Evolutionary conservation across 257 asterid species (phyloP), one percentile per base, ranked within the genome.

Genomic region (Plantago major): DNA sequence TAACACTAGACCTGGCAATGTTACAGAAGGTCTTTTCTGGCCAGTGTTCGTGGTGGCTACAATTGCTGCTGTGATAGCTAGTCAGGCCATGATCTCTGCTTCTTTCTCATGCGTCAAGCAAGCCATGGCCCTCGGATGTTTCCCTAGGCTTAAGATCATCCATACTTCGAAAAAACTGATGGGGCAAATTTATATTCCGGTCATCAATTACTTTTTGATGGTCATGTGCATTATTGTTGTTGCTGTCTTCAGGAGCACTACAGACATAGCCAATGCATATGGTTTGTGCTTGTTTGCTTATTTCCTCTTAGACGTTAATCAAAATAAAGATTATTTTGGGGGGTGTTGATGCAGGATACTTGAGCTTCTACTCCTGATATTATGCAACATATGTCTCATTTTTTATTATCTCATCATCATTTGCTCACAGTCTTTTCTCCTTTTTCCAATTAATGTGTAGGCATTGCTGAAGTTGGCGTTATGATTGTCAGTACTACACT

Each of bases 1-100:
- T 73, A 77, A 80, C 72, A 42, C 45, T 42, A 17, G 0, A 57
- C 28, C 58, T 67, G 58, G 12, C 60, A 70, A 55, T 28, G 68
- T 50, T 44, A 43, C 95, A 93, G 97, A 67, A 9, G 62, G 73
- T 62, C 76, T 87, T 43, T 93, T 85, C 87, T 93, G 99, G 99
- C 97, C 99, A 11, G 83, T 89, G 46, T 87, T 89, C 49, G 89
- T 64, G 64, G 58, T 76, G 55, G 99, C 99, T 38, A 89, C 97
- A 18, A 6, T 89, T 45, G 99, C 99, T 62, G 99, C 99, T 62
- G 9, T 89, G 56, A 87, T 93, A 67, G 99, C 99, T 11, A 93
- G 99, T 57, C 97, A 89, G 73, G 99, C 99, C 44, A 93, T 89
- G 99, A 89, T 89, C 73, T 89, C 99, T 0, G 99, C 99, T 68